Conservation (phyloP, 1,139 yeast genomes). For the Protomyces gravidus region DNA sequence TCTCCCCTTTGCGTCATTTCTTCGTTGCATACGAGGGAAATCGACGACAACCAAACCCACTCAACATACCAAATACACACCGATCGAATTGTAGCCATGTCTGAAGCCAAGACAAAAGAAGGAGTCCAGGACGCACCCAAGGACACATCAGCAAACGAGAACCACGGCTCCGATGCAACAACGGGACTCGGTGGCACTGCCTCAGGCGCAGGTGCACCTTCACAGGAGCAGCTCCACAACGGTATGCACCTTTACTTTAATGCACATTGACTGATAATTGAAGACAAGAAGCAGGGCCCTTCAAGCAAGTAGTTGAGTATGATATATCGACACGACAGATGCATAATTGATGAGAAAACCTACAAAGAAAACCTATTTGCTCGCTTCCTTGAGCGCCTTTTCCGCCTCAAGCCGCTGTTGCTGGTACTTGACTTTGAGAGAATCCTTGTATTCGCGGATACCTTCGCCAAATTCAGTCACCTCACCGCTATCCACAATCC, state of each 20-base stretch:
- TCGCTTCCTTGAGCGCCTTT: neutral
- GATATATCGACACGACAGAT: no score
- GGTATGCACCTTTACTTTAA: neutral
- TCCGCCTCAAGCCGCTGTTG: slow-evolving; percentile 9
- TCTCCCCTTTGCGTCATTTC: no score
- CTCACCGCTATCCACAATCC: slow-evolving; percentile 30
- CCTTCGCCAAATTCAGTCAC: slow-evolving; percentile 30
- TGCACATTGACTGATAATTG: neutral
- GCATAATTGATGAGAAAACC: no score
- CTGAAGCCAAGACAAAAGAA: neutral
- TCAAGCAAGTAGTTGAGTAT: neutral
- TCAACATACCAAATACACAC: neutral
- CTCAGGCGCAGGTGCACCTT: neutral
- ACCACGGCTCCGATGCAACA: slow-evolving; percentile 1
- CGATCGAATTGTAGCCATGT: neutral
- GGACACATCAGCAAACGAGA: neutral
- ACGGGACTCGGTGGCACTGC: neutral
- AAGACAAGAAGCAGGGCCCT: neutral
- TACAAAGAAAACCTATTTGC: neutral
- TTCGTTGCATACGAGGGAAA: no score
- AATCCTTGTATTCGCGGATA: slow-evolving; percentile 32
- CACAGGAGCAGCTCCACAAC: neutral
- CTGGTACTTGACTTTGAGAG: slow-evolving; percentile 27
- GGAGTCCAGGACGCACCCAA: neutral
- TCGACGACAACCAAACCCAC: neutral